Evolutionary conservation across 768 basidiomycete genomes (phyloP), one percentile per base, ranked within the genome.

Genomic region (Lactifluus echinatus): DNA sequence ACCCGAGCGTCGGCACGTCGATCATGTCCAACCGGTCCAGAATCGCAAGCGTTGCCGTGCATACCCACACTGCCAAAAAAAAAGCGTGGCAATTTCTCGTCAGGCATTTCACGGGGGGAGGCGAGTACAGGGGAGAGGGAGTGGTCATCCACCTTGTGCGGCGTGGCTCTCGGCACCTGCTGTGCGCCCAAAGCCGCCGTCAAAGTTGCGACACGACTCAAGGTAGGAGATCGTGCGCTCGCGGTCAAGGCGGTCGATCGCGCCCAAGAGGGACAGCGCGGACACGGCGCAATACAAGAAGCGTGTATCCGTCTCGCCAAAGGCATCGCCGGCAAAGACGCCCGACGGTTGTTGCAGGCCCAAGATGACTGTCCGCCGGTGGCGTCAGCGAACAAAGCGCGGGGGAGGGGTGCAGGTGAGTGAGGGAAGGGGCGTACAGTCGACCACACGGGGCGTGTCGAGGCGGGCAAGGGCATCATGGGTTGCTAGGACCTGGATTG

Each of bases 101-200:
- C n/a, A n/a, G n/a, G n/a, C n/a, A n/a, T n/a, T n/a, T n/a, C n/a
- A n/a, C n/a, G n/a, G n/a, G n/a, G n/a, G n/a, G n/a, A 19, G 4
- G 40, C 42, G 26, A 46, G 31, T 21, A 44, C 40, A n/a, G n/a
- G 10, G 31, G 31, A 31, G 31, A 10, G 31, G 31, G 31, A 31
- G 31, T n/a, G n/a, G n/a, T 5, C 31, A 31, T 64, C 14, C 50
- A 93, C 95, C 92, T 79, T 93, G 90, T 0, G 78, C 89, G 12
- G 93, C 82, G 73, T 99, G 96, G 59, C 88, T 93, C 72, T 99
- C 96, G 0, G 89, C 93, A 0, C 94, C 96, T 15, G 82, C 77
- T 15, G 74, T 70, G 45, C 77, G 84, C 24, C 96, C 95, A 66
- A 95, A 99, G 0, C 93, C 96, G 4, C 94, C 94, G 67, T 99